Conservation (phyloP, 1,284 basidiomycete species). For the Malassezia slooffiae region DNA sequence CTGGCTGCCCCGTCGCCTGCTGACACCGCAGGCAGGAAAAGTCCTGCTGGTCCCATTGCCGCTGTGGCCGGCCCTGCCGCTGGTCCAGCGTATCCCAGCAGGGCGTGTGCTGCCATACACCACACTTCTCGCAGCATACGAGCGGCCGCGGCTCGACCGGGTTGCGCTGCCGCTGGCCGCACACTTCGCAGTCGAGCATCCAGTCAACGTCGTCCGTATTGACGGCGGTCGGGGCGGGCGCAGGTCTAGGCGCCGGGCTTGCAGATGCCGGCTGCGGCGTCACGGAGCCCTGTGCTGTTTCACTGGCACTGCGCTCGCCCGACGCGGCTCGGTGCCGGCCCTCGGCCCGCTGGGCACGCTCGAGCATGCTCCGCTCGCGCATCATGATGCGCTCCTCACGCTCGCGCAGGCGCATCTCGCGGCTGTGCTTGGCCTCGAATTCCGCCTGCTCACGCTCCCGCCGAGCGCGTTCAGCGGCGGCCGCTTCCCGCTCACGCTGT, state of each 20-base stretch:
- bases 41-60: conserved; percentile 28
- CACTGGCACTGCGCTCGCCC: conserved; percentile 51
- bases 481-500: conserved; percentile 50
- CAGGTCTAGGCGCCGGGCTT: conserved; percentile 5
- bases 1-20: too few species aligned
- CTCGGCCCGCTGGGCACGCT: conserved; percentile 24
- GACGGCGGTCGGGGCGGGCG: conserved; percentile 1
- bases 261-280: too few species aligned
- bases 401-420: conserved; percentile 47
- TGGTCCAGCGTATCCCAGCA: conserved; percentile 45
- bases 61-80: conserved; percentile 5
- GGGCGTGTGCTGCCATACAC: conserved; percentile 55
- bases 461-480: conserved; percentile 51
- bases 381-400: conserved; percentile 48
- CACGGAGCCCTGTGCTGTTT: not conserved
- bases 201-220: conserved; percentile 52
- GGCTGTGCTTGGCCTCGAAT: conserved; percentile 47
- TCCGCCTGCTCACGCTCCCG: conserved; percentile 52
- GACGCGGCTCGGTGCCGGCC: conserved; percentile 52
- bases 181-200: conserved; percentile 74
- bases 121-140: conserved; percentile 66
- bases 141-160: conserved; percentile 58
- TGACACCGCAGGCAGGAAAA: conserved; percentile 33
- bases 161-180: conserved; percentile 59
- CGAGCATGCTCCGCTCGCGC: conserved; percentile 42